Evolutionary conservation across 495 filamentous ascomycete species (phyloP), one percentile per base, ranked within the genome.

Genomic region (Coniosporium apollinis): DNA sequence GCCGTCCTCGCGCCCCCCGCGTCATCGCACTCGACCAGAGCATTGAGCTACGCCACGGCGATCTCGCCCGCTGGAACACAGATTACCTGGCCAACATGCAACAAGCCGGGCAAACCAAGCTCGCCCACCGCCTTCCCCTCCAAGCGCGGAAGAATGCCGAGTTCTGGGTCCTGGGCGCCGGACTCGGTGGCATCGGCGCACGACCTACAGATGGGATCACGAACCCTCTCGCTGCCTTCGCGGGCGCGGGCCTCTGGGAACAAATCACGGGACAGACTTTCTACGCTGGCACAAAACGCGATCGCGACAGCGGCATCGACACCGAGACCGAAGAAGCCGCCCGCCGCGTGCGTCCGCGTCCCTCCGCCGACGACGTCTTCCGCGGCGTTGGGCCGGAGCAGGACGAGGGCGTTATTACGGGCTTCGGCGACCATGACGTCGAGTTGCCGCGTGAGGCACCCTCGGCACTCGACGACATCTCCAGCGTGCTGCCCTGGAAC

Each of bases 401-500:
- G 7, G 51, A 64, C 14, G 57, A 65, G 34, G 61, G 49, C n/a
- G 52, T 57, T 36, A 40, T 52, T 22, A 46, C 41, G 10, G 30
- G 46, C 3, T 33, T 36, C 9, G 52, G 37, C 30, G 52, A 62
- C 16, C 24, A 67, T 51, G 66, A 64, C 15, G 51, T 74, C 20
- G 77, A 82, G 53, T 49, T 75, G 19, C 72, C 66, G 4, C 70
- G 76, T 33, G 64, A 74, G 17, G 74, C 69, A 4, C 62, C 64
- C 1, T 57, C 63, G 0, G 60, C 64, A 13, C 61, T 77, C 2
- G 54, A 61, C n/a, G 70, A 77, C 38, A 57, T 58, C 26, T 70
- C 70, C 8, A 69, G 65, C 1, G 64, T 66, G 22, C 71, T 81
- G 65, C 77, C 77, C 28, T 82, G 77, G 77, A 81, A 81, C 44